Evolutionary conservation across 345 rosid genomes (phyloP).

Genomic region (Rhodamnia rubescens): DNA sequence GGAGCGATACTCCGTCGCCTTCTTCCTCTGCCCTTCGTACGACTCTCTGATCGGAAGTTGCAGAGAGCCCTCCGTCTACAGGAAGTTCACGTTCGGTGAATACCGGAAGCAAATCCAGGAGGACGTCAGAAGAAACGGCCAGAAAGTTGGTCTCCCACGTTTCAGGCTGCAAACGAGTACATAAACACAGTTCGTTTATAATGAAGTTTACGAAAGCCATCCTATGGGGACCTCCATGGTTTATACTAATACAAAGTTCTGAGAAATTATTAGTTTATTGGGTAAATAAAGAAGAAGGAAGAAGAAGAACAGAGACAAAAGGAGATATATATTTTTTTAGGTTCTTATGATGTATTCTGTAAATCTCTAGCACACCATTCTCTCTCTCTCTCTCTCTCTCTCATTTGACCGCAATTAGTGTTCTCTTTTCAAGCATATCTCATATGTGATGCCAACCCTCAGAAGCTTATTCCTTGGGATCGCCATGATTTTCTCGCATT

Average conservation of each 20-base stretch:
- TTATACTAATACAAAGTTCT: neutral
- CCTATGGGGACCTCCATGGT: neutral
- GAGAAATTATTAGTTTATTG: neutral
- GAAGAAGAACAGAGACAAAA: neutral
- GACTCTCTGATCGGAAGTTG: constrained; percentile 43
- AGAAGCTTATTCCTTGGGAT: constrained; percentile 55
- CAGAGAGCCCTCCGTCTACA: constrained; percentile 34
- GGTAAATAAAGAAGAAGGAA: neutral
- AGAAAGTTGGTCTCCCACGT: constrained; percentile 54
- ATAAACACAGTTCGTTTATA: neutral
- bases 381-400: neutral
- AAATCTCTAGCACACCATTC: neutral
- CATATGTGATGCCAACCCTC: constrained; percentile 80
- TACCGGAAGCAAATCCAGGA: constrained; percentile 48
- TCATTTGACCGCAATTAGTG: neutral
- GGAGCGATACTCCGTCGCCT: constrained; percentile 52
- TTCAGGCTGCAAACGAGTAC: constrained; percentile 8
- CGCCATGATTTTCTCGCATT: constrained; percentile 38
- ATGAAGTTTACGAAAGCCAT: neutral
- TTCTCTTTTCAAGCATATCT: constrained; percentile 24
- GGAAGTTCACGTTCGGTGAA: constrained; percentile 52
- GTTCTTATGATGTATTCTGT: neutral
- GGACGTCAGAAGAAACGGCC: constrained; percentile 44
- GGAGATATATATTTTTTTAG: neutral
- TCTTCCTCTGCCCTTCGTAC: constrained; percentile 55